These are phyloP conservation scores for Mortierella sp. DNA, from an alignment of 371 early-diverging fungal genomes.

Conservation along the genomic window DNA sequence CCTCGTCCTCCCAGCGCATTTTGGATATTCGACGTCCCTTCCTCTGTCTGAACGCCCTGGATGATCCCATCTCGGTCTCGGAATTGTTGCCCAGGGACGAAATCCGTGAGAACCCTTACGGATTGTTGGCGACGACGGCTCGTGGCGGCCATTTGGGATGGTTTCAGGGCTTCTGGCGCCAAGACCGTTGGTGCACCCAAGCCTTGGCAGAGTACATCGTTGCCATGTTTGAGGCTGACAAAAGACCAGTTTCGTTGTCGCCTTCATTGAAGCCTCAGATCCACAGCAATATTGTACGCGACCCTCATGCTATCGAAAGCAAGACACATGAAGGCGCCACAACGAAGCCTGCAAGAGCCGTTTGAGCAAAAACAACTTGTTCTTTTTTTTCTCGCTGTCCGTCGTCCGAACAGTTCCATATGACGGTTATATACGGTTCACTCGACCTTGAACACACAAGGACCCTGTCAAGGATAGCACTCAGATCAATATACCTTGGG, in stretches of 20 bases:
- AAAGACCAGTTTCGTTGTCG: conserved; percentile 20
- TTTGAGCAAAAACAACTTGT: neutral
- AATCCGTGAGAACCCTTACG: conserved; percentile 79
- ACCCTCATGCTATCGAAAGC: neutral
- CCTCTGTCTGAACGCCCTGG: conserved; percentile 86
- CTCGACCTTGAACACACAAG: too few species aligned
- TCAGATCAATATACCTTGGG: too few species aligned
- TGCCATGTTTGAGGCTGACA: conserved; percentile 68
- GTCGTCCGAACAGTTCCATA: too few species aligned
- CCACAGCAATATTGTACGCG: conserved; percentile 11
- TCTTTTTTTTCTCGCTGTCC: too few species aligned
- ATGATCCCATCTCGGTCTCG: conserved; percentile 90
- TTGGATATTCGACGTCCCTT: conserved; percentile 81
- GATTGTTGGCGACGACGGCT: conserved; percentile 86
- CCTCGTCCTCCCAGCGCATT: conserved; percentile 78
- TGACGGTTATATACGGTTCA: too few species aligned
- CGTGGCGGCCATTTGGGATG: conserved; percentile 97
- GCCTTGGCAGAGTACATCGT: conserved; percentile 76
- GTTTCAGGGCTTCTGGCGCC: conserved; percentile 72
- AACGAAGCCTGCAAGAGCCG: conserved; percentile 1
- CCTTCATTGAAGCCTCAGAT: conserved; percentile 16
- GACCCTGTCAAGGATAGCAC: too few species aligned
- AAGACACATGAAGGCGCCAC: conserved; percentile 7
- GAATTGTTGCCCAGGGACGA: conserved; percentile 84
- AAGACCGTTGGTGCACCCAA: conserved; percentile 72